A percentile compares a stretch with the other conserved stretches of the same genome.
These are phyloP conservation scores for Cymbopogon flexuosus DNA, from an alignment of 202 grass and related monocot species.

Conservation along the genomic window DNA sequence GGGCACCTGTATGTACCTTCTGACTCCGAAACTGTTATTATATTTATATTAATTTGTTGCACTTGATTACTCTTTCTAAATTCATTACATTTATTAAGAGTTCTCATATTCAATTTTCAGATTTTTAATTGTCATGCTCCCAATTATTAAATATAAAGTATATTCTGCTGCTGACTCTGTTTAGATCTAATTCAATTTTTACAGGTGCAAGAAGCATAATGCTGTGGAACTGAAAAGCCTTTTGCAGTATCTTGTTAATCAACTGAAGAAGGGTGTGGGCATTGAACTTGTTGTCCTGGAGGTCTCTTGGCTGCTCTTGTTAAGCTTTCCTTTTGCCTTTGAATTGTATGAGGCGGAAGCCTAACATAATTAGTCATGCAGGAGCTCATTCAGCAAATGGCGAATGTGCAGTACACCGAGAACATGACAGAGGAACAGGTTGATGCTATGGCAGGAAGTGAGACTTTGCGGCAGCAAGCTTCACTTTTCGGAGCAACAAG, in stretches of 20 bases:
- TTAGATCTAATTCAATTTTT: conserved; percentile 30
- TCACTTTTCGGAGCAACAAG: conserved; percentile 70
- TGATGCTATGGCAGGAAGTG: conserved; percentile 92
- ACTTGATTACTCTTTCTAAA: neutral
- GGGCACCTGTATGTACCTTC: conserved; percentile 78
- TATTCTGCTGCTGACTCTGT: neutral
- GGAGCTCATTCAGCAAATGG: conserved; percentile 99
- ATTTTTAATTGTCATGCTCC: conserved; percentile 11
- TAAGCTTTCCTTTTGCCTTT: conserved; percentile 9
- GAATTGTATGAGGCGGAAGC: conserved; percentile 8
- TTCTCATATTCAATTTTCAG: neutral
- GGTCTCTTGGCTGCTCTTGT: conserved; percentile 41
- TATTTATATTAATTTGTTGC: neutral
- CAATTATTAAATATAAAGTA: neutral
- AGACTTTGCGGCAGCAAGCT: conserved; percentile 82
- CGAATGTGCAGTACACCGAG: conserved; percentile 97
- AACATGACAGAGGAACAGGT: conserved; percentile 99
- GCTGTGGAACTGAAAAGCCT: conserved; percentile 93
- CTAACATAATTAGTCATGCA: conserved; percentile 36
- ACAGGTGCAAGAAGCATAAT: conserved; percentile 94
- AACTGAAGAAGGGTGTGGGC: conserved; percentile 83
- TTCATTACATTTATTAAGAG: neutral
- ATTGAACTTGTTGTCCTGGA: conserved; percentile 90
- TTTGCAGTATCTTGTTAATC: conserved; percentile 98
- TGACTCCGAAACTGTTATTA: conserved; percentile 14